Evolutionary conservation across 768 basidiomycete genomes (phyloP).

Genomic region (Podaxis pistillaris): DNA sequence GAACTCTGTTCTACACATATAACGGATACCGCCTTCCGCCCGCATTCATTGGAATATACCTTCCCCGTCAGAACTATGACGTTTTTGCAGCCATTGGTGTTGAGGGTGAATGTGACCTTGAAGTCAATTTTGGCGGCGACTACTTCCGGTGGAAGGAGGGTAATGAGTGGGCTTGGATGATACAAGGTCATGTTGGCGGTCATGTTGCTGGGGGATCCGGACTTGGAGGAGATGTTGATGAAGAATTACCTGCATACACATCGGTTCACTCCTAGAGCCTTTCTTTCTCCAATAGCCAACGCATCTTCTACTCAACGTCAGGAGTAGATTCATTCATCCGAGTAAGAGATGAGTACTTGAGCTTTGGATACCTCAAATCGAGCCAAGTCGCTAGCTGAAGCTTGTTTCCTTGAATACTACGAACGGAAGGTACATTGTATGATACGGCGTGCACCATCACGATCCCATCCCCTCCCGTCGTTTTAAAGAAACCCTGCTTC

Average conservation of each 20-base stretch:
- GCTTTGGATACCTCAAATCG: too few relatives aligned
- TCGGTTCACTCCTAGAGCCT: not conserved
- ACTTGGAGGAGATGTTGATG: constrained; percentile 30
- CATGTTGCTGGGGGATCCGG: constrained; percentile 26
- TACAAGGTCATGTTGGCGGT: constrained; percentile 60
- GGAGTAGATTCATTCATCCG: too few relatives aligned
- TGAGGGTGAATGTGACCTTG: constrained; percentile 48
- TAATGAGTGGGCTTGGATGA: constrained; percentile 64
- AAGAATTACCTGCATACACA: constrained; percentile 46
- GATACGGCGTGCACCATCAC: too few relatives aligned
- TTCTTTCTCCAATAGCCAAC: not conserved
- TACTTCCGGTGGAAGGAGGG: constrained; percentile 60
- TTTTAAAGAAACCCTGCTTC: not conserved
- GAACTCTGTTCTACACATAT: constrained; percentile 61
- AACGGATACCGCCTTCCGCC: constrained; percentile 54
- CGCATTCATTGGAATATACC: constrained; percentile 60
- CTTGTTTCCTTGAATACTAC: too few relatives aligned
- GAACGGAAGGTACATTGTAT: not conserved
- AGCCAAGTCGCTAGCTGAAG: too few relatives aligned
- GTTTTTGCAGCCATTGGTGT: constrained; percentile 68
- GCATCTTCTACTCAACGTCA: not conserved
- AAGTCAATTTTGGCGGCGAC: constrained; percentile 68
- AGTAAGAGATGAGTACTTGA: too few relatives aligned
- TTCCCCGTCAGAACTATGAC: constrained; percentile 49
- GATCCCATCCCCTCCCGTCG: too few relatives aligned